Conservation (phyloP, 345 rosid genomes). For the Gossypium sturtianum region DNA sequence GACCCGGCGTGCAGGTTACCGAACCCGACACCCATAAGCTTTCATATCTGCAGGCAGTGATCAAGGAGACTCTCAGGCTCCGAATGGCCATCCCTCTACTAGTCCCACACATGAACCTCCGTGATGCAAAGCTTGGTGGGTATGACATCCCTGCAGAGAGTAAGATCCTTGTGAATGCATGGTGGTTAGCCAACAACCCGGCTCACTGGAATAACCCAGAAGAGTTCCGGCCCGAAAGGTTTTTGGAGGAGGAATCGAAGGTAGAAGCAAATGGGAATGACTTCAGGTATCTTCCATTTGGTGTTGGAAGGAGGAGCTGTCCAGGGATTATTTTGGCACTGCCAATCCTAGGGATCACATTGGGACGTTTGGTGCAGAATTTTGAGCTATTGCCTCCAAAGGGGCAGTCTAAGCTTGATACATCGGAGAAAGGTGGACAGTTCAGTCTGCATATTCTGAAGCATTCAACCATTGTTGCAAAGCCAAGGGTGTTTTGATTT, state of each 20-base stretch:
- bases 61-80: conserved; percentile 87
- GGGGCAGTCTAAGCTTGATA: conserved; percentile 74
- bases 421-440: conserved; percentile 88
- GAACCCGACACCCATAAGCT: conserved; percentile 82
- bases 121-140: conserved; percentile 86
- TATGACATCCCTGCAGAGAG: conserved; percentile 94
- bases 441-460: conserved; percentile 92
- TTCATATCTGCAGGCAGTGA: conserved; percentile 90
- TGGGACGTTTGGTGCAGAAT: conserved; percentile 90
- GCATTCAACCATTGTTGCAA: conserved; percentile 85
- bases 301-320: conserved; percentile 95
- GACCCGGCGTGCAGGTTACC: conserved; percentile 64
- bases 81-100: conserved; percentile 99
- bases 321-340: conserved; percentile 93
- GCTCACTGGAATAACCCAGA: conserved; percentile 79
- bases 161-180: conserved; percentile 88
- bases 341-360: conserved; percentile 83
- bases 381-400: conserved; percentile 95
- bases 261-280: conserved; percentile 96
- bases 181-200: conserved; percentile 99
- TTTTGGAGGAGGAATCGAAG: conserved; percentile 83
- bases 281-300: conserved; percentile 89
- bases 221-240: conserved; percentile 96
- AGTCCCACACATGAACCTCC: conserved; percentile 98
- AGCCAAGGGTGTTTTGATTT: conserved; percentile 52